phyloP scores from a whole-genome alignment of 768 basidiomycete species.

The Psilocybe cubensis region DNA sequence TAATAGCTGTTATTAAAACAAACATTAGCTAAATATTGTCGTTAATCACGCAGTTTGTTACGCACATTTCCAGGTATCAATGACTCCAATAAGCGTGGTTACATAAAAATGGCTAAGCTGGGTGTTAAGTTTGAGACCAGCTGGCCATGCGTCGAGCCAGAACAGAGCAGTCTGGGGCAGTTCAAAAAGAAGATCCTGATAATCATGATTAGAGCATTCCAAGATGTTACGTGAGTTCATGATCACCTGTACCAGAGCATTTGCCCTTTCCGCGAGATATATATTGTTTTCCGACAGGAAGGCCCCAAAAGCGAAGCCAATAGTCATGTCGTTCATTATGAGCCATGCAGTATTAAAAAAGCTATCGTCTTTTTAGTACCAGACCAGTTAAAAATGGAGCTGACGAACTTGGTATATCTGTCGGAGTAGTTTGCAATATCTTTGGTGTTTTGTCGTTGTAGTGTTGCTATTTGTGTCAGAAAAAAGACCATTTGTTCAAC shows the following conservation, averaged over 20 bases:
- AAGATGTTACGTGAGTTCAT: not conserved
- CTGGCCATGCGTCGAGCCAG: slow-evolving; percentile 97
- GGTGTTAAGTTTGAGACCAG: slow-evolving; percentile 93
- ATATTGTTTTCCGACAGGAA: slow-evolving; percentile 72
- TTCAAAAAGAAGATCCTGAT: slow-evolving; percentile 38
- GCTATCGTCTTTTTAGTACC: slow-evolving; percentile 38
- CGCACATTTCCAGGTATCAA: slow-evolving; percentile 77
- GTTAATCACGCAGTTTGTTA: not conserved
- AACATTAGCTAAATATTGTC: too few relatives aligned
- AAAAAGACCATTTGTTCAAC: slow-evolving; percentile 50
- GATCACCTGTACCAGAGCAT: slow-evolving; percentile 43
- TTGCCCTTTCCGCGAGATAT: slow-evolving; percentile 44
- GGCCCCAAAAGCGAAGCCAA: slow-evolving; percentile 74
- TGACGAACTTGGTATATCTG: slow-evolving; percentile 68
- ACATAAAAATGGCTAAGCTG: slow-evolving; percentile 89
- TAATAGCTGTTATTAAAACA: slow-evolving; percentile 6
- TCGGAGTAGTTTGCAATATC: slow-evolving; percentile 48
- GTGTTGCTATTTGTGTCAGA: slow-evolving; percentile 42
- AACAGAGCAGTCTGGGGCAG: slow-evolving; percentile 42
- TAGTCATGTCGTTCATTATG: slow-evolving; percentile 85
- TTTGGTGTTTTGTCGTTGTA: slow-evolving; percentile 37
- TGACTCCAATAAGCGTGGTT: slow-evolving; percentile 66
- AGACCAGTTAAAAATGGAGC: not conserved
- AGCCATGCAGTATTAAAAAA: slow-evolving; percentile 95
- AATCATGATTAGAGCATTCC: not conserved